phyloP scores from a whole-genome alignment of 495 filamentous ascomycete genomes.

The Penicillium taxi region DNA sequence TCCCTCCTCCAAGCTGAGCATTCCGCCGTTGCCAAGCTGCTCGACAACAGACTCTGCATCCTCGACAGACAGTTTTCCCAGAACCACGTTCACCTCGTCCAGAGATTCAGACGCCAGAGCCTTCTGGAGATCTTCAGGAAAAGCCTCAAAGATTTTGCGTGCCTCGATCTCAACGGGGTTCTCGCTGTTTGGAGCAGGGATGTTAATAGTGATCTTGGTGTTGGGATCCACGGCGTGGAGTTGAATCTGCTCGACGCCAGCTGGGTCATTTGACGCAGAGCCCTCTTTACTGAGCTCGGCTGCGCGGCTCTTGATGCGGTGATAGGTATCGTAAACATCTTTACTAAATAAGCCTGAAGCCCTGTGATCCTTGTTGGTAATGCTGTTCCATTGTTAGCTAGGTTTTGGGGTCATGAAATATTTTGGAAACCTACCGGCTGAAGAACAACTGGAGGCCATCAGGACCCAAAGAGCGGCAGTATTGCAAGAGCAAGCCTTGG shows the following conservation, averaged over 20 bases:
- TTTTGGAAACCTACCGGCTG: conserved; percentile 50
- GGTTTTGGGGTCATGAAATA: not conserved
- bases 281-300: conserved; percentile 65
- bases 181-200: conserved; percentile 53
- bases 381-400: conserved; percentile 39
- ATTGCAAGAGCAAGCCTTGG: conserved; percentile 85
- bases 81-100: conserved; percentile 92
- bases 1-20: conserved; percentile 84
- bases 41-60: conserved; percentile 89
- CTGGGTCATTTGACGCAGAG: conserved; percentile 56
- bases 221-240: conserved; percentile 91
- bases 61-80: conserved; percentile 85
- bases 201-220: conserved; percentile 82
- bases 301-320: conserved; percentile 66
- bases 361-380: conserved; percentile 86
- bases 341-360: conserved; percentile 87
- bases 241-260: conserved; percentile 93
- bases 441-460: conserved; percentile 93
- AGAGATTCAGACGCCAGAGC: conserved; percentile 78
- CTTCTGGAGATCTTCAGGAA: conserved; percentile 69
- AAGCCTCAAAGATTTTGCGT: conserved; percentile 73
- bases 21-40: conserved; percentile 75
- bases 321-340: conserved; percentile 83
- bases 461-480: conserved; percentile 79
- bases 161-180: conserved; percentile 58